phyloP scores from a whole-genome alignment of 2,329 filamentous ascomycete genomes.

The Nemania sp. region DNA sequence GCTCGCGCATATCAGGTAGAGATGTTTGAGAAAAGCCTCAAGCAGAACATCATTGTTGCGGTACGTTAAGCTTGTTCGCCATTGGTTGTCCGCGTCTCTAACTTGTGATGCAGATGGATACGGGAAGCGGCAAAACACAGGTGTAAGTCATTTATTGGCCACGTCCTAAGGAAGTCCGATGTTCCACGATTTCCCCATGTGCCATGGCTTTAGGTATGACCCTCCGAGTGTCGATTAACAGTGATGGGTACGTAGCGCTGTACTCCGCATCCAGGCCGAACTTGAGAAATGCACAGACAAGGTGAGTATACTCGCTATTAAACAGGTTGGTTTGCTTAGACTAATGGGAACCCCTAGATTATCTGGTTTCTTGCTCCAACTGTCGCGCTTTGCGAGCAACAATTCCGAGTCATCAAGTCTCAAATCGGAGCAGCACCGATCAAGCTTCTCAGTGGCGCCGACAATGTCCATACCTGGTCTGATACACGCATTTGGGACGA shows the following conservation, averaged over 20 bases:
- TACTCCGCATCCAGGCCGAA: conserved; percentile 75
- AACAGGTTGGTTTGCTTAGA: background rate
- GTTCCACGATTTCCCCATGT: background rate
- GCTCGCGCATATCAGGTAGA: conserved; percentile 77
- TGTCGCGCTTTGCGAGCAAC: conserved; percentile 74
- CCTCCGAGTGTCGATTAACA: background rate
- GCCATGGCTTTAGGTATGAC: background rate
- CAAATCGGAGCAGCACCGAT: conserved; percentile 71
- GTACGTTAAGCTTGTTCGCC: conserved; percentile 57
- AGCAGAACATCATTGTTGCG: conserved; percentile 77
- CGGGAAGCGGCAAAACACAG: conserved; percentile 82
- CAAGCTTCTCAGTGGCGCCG: conserved; percentile 73
- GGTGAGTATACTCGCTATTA: conserved; percentile 54
- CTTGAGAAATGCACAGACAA: conserved; percentile 68
- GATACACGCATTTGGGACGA: conserved; percentile 74
- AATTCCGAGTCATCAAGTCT: conserved; percentile 68
- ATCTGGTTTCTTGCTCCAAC: conserved; percentile 83
- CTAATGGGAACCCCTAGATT: conserved; percentile 56
- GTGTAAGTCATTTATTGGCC: conserved; percentile 64
- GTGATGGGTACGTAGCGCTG: conserved; percentile 62
- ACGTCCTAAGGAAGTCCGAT: background rate
- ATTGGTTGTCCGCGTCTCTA: conserved; percentile 6
- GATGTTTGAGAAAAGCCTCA: conserved; percentile 78
- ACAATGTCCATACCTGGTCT: conserved; percentile 80
- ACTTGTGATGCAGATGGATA: conserved; percentile 71